Base-by-base conservation (phyloP, 2,329 filamentous ascomycete genomes). In the Fusarium sp. region DNA sequence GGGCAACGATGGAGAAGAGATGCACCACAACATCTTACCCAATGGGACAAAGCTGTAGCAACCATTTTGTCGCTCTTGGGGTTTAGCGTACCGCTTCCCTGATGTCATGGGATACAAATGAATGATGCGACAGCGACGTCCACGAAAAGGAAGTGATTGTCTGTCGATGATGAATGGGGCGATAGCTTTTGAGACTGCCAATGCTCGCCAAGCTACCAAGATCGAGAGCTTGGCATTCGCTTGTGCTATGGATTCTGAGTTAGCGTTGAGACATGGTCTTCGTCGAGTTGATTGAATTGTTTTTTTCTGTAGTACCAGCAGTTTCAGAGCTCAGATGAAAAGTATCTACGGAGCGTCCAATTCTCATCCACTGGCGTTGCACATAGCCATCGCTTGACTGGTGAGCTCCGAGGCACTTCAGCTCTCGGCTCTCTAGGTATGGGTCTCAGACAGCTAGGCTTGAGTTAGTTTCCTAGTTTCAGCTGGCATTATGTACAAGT, bases 61-160 rank as follows among this genome's bases (percentile, higher is more conserved):
- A 56, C 50, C 45, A 57, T 54, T 25, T 41, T 54, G 45, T 44
- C 66, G 41, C 65, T 41, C 12, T 57, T 60, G 17, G 29, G 33
- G 61, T 41, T 62, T 71, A 72, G 69, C 47, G 57, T 29, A 52
- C 25, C 38, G 41, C 45, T 59, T 56, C 56, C 65, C 65, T 72
- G 70, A 72, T 72, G 70, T 72, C 70, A 72, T 72, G 57, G 25
- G 36, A 55, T 62, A 53, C 53, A 35, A 36, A 45, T 62, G 52
- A 53, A 72, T 72, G 69, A 72, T 72, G 69, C 69, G 52, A 57
- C 69, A 64, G 41, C 47, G 52, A 69, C 61, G 58, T 46, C 52
- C 36, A 27, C 44, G 44, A 68, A 44, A 41, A 42, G 66, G 47
- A 58, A 70, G 65, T 50, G 61, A 70, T 70, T 70, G 54, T 65